Evolutionary conservation across 2,329 filamentous ascomycete species (phyloP).

Genomic region (Alternaria angustiovoidea): DNA sequence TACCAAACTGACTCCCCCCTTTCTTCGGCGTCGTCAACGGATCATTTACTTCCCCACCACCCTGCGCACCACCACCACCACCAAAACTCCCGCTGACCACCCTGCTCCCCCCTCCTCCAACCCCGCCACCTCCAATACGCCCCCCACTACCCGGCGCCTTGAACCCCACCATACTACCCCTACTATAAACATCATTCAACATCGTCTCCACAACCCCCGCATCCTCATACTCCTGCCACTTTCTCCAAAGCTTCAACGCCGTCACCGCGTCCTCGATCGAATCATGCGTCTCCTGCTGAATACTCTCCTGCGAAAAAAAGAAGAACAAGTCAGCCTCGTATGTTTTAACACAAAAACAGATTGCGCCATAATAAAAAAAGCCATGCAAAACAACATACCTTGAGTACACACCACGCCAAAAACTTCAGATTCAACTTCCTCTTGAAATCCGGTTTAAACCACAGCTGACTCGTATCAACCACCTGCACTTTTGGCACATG

Average conservation of each 20-base stretch:
- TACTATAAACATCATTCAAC: constrained; percentile 82
- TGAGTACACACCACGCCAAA: constrained; percentile 84
- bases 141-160: constrained; percentile 44
- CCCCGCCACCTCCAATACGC: neutral
- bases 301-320: constrained; percentile 68
- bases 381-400: constrained; percentile 42
- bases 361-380: too few relatives aligned
- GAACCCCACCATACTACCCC: constrained; percentile 64
- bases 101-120: constrained; percentile 7
- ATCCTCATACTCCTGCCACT: constrained; percentile 88
- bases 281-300: constrained; percentile 92
- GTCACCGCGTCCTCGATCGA: constrained; percentile 94
- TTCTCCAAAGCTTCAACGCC: constrained; percentile 85
- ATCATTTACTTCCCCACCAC: constrained; percentile 63
- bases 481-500: constrained; percentile 90
- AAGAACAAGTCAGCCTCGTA: too few relatives aligned
- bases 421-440: constrained; percentile 93
- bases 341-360: too few relatives aligned
- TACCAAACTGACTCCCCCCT: constrained; percentile 48
- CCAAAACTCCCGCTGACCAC: neutral
- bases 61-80: neutral
- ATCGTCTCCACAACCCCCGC: constrained; percentile 84
- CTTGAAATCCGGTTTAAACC: constrained; percentile 80
- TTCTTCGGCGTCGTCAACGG: constrained; percentile 62
- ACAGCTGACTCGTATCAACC: constrained; percentile 92